Percentiles rank a stretch among this genome's conserved stretches.
Evolutionary conservation across 2,329 filamentous ascomycete genomes (phyloP).

Genomic region (Epichloe gansuensis): DNA sequence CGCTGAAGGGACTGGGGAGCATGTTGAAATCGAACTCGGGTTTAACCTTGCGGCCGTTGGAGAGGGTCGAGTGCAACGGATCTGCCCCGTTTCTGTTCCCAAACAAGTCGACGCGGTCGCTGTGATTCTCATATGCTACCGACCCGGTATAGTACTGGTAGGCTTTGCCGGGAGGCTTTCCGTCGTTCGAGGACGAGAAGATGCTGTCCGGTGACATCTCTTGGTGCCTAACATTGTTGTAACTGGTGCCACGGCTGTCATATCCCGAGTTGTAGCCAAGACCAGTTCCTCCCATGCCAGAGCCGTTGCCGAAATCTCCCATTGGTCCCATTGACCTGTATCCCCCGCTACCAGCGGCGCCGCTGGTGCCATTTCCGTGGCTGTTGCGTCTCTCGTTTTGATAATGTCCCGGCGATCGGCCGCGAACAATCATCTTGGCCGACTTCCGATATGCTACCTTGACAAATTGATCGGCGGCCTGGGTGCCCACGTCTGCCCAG

Average conservation of each 20-base stretch:
- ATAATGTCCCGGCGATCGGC: constrained; percentile 70
- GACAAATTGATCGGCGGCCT: constrained; percentile 42
- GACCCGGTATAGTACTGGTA: constrained; percentile 41
- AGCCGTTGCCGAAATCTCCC: constrained; percentile 16
- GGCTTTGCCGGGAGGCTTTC: constrained; percentile 34
- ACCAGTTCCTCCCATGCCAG: constrained; percentile 24
- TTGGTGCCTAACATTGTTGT: constrained; percentile 32
- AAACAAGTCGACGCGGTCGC: constrained; percentile 39
- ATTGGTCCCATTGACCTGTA: constrained; percentile 16
- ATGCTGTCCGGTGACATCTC: constrained; percentile 38
- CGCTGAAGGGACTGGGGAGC: constrained; percentile 33
- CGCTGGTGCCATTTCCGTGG: constrained; percentile 53
- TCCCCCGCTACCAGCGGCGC: constrained; percentile 49
- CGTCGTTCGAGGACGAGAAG: constrained; percentile 35
- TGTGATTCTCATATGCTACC: constrained; percentile 37
- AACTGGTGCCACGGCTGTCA: constrained; percentile 20
- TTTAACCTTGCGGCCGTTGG: constrained; percentile 29
- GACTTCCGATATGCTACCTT: constrained; percentile 62
- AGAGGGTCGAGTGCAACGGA: constrained; percentile 16
- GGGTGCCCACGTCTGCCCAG: constrained; percentile 51
- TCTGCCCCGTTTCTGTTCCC: constrained; percentile 24
- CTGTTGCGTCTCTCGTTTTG: constrained; percentile 57
- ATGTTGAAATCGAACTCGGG: constrained; percentile 32
- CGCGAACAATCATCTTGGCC: constrained; percentile 75
- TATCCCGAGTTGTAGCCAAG: constrained; percentile 15